These are phyloP conservation scores for Symmetrospora coprosmae DNA, from an alignment of 768 basidiomycete genomes.

Conservation along the genomic window DNA sequence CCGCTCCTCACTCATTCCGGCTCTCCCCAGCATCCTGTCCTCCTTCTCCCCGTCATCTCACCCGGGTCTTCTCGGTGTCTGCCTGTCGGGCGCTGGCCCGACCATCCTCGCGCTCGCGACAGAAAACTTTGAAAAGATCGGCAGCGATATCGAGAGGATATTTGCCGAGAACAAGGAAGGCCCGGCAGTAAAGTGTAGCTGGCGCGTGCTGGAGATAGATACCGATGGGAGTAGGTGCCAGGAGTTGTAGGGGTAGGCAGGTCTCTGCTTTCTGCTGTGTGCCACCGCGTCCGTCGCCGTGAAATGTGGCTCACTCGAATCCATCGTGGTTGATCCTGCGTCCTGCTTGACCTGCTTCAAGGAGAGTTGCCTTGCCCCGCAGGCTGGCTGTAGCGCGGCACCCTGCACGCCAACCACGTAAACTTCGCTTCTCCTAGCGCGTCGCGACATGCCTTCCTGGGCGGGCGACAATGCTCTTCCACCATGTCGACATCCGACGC, in stretches of 20 bases:
- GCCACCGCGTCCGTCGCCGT: too few species aligned
- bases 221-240: slow-evolving; percentile 38
- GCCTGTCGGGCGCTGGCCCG: slow-evolving; percentile 92
- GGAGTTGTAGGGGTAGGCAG: slow-evolving; percentile 31
- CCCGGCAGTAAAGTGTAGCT: slow-evolving; percentile 67
- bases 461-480: too few species aligned
- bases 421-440: too few species aligned
- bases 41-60: slow-evolving; percentile 74
- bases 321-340: too few species aligned
- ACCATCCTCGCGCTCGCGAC: slow-evolving; percentile 93
- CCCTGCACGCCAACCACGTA: too few species aligned
- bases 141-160: slow-evolving; percentile 34
- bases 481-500: too few species aligned
- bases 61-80: slow-evolving; percentile 90
- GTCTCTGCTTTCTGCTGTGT: too few species aligned
- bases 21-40: slow-evolving; percentile 80
- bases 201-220: slow-evolving; percentile 66
- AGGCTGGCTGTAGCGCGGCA: too few species aligned
- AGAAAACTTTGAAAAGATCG: slow-evolving; percentile 60
- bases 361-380: too few species aligned
- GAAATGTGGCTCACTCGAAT: too few species aligned
- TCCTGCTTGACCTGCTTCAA: too few species aligned
- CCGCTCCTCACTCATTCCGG: slow-evolving; percentile 68
- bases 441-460: too few species aligned
- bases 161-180: slow-evolving; percentile 26